Base-by-base conservation (phyloP, 345 rosid genomes). In the Conringia planisiliqua region DNA sequence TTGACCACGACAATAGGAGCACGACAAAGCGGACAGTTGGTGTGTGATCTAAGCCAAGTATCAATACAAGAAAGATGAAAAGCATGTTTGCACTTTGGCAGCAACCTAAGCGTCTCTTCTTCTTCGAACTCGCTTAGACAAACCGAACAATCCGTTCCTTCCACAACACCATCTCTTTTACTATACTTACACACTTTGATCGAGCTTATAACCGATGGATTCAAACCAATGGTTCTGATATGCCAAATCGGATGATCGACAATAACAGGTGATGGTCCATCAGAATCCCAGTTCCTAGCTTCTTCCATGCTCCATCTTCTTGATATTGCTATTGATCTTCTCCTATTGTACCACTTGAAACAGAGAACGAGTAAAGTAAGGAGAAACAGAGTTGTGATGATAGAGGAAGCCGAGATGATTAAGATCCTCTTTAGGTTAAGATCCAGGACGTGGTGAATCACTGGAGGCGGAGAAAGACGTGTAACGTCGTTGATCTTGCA, bases 11-110 rank as follows among this genome's bases (percentile, higher is more conserved):
- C 38, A 13, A 92, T 83, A 0, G 96, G 86, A 39, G 91, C 86
- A 2, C 91, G 89, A 64, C 93, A 88, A 39, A 88, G 30, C 4
- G 91, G 92, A 13, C 92, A 90, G 18, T 75, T 88, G 6, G 86
- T 86, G 74, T 88, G 96, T 12, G 91, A 87, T 29, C 78, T 77
- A 32, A 90, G 88, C 96, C 96, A 90, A 9, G 91, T 84, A 51
- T 90, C 96, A 14, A 90, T 88, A 72, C 96, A 90, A 33, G 83
- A 68, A 9, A 87, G 20, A 52, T 90, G 97, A 74, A 90, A 90
- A 65, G 93, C 93, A 32, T 90, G 97, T 71, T 54, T 87, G 61
- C 97, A 90, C 78, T 88, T 90, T 4, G 93, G 97, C 63, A 90
- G 46, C 68, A 90, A 64, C 52, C 89, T 80, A 12, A 90, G 79